Percentiles rank a stretch among this genome's conserved stretches.
Conservation (phyloP, 2,329 filamentous ascomycete species). For the Colletotrichum eleusines region DNA sequence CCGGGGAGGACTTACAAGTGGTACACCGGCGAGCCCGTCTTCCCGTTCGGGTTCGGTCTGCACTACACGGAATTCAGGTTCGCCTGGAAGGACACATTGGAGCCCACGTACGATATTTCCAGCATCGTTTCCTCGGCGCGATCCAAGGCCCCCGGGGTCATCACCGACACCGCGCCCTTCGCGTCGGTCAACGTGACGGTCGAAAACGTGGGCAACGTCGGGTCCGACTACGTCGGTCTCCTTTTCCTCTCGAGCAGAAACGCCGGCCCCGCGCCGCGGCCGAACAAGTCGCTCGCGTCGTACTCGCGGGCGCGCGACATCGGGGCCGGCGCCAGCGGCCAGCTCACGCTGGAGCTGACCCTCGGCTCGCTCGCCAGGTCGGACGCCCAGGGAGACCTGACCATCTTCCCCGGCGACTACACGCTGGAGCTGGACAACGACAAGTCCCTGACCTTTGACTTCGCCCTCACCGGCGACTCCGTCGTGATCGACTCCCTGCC, state of each 20-base stretch:
- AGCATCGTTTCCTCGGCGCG: neutral
- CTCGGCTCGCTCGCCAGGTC: neutral
- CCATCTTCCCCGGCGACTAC: slow-evolving; percentile 18
- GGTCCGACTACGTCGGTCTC: neutral
- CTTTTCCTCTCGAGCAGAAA: neutral
- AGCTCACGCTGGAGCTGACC: neutral
- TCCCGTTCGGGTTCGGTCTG: neutral
- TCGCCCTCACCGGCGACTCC: neutral
- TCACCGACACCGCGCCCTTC: neutral
- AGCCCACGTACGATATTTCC: neutral
- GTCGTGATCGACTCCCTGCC: neutral
- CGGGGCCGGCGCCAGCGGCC: neutral
- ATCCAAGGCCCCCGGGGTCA: neutral
- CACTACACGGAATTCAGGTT: neutral
- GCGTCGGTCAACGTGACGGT: neutral
- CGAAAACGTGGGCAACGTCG: neutral
- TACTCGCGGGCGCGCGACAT: neutral
- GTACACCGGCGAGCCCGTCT: neutral
- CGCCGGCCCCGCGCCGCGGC: neutral
- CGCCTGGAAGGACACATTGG: neutral
- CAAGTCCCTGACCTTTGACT: neutral
- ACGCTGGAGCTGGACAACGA: slow-evolving; percentile 2
- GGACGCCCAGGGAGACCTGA: slow-evolving; percentile 20
- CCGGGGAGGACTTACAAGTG: neutral
- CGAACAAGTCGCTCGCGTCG: neutral